Percentiles rank a stretch among this genome's conserved stretches.
Conservation (phyloP, 1,139 yeast species). For the Lodderomyces pseudojiufengensis region DNA sequence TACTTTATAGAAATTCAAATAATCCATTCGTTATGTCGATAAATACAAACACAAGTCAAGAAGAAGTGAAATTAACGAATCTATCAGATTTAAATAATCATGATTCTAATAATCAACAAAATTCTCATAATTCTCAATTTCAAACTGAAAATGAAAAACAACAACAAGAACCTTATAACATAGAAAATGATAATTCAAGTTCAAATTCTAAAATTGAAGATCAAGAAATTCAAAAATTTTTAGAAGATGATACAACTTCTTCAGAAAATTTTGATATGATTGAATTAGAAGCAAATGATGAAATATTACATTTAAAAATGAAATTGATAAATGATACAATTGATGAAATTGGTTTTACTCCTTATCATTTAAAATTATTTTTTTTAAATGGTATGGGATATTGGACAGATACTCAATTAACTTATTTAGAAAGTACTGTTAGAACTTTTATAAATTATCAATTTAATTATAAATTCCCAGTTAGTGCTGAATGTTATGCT, state of each 20-base stretch:
- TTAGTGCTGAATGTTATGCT: conserved; percentile 24
- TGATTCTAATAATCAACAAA: too few species aligned
- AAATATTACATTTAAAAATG: conserved; percentile 24
- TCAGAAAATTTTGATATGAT: conserved; percentile 20
- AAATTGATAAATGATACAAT: conserved; percentile 29
- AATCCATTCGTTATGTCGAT: too few species aligned
- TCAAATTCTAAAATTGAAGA: too few species aligned
- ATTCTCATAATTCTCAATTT: too few species aligned
- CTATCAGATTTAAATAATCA: too few species aligned
- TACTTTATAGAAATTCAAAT: too few species aligned
- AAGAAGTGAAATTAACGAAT: too few species aligned
- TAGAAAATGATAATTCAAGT: too few species aligned
- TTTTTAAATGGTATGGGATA: conserved; percentile 60
- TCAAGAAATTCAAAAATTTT: too few species aligned
- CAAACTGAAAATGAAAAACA: too few species aligned
- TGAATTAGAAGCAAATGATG: conserved; percentile 25
- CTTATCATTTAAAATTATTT: conserved; percentile 34
- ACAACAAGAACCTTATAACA: too few species aligned
- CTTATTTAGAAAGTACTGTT: conserved; percentile 36
- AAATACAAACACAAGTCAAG: too few species aligned
- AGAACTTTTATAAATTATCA: conserved; percentile 41
- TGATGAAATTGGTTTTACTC: conserved; percentile 37
- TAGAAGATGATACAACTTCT: conserved; percentile 10
- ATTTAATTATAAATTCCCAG: conserved; percentile 33
- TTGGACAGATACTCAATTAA: conserved; percentile 58